phyloP scores from a whole-genome alignment of 2,329 filamentous ascomycete genomes.

The Xylariaceae sp. region DNA sequence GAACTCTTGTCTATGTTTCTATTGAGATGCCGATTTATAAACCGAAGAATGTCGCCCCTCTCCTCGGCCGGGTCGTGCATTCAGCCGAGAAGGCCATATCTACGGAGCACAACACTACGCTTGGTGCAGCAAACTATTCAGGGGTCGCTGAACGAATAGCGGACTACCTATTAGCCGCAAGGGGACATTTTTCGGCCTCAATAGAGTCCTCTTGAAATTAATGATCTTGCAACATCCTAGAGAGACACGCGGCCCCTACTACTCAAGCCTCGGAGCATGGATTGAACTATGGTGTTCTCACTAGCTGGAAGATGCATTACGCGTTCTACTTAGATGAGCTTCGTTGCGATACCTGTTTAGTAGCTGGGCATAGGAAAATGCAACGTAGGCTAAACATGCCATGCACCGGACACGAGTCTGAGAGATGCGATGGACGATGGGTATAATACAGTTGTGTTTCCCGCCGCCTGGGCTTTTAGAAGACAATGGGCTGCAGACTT shows the following conservation, averaged over 20 bases:
- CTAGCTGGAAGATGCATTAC: no score
- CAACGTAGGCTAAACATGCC: background rate
- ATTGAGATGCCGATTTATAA: conserved; percentile 1
- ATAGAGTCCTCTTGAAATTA: background rate
- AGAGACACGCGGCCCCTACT: conserved; percentile 1
- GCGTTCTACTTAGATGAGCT: background rate
- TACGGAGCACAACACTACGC: background rate
- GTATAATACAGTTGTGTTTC: conserved; percentile 5
- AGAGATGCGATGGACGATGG: background rate
- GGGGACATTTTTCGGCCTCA: background rate
- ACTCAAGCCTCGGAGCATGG: background rate
- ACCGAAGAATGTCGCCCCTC: conserved; percentile 5
- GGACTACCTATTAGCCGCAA: background rate
- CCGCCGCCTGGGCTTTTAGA: background rate
- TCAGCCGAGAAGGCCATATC: conserved; percentile 11
- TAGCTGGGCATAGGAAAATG: background rate
- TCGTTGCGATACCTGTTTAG: background rate
- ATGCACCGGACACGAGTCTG: background rate
- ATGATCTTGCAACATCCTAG: background rate
- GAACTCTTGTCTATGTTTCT: background rate
- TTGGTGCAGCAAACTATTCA: background rate
- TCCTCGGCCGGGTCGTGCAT: background rate
- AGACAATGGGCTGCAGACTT: background rate
- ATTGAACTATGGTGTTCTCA: no score
- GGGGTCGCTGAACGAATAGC: background rate